Conservation (phyloP, 2,329 filamentous ascomycete species). For the Botrytis tulipae region DNA sequence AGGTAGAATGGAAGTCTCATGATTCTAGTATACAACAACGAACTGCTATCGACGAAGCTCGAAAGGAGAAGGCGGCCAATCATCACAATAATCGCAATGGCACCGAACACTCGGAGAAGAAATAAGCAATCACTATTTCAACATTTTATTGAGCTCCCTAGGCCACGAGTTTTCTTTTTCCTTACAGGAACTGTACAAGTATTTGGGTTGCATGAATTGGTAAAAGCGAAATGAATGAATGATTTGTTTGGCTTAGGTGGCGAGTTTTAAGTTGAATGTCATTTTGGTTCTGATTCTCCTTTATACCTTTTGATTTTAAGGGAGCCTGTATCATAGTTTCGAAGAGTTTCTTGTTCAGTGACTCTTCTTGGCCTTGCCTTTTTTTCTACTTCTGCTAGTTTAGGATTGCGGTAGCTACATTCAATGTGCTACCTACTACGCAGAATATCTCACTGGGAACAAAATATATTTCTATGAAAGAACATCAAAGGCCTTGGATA, state of each 20-base stretch:
- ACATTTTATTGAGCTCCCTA: constrained; percentile 22
- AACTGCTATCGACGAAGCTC: constrained; percentile 84
- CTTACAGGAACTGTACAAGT: constrained; percentile 34
- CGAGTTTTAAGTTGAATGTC: constrained; percentile 18
- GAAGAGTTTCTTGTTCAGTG: background rate
- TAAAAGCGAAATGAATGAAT: constrained; percentile 32
- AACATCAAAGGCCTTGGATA: background rate
- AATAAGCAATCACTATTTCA: constrained; percentile 28
- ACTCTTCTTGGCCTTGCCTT: constrained; percentile 4
- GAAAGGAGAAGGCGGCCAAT: constrained; percentile 73
- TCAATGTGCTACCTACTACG: background rate
- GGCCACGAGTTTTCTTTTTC: constrained; percentile 27
- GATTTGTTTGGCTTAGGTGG: constrained; percentile 28
- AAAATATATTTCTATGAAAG: background rate
- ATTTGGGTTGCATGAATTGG: constrained; percentile 37
- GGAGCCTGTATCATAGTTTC: constrained; percentile 16
- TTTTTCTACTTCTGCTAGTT: background rate
- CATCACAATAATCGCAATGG: constrained; percentile 23
- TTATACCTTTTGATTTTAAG: constrained; percentile 9
- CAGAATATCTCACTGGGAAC: background rate
- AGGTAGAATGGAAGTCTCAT: constrained; percentile 93
- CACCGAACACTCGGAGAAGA: constrained; percentile 28
- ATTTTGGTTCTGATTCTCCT: constrained; percentile 7
- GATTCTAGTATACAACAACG: constrained; percentile 93
- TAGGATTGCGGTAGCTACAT: constrained; percentile 3